Evolutionary conservation across 1,284 basidiomycete genomes (phyloP).

Genomic region (Ustanciosporium gigantosporum): DNA sequence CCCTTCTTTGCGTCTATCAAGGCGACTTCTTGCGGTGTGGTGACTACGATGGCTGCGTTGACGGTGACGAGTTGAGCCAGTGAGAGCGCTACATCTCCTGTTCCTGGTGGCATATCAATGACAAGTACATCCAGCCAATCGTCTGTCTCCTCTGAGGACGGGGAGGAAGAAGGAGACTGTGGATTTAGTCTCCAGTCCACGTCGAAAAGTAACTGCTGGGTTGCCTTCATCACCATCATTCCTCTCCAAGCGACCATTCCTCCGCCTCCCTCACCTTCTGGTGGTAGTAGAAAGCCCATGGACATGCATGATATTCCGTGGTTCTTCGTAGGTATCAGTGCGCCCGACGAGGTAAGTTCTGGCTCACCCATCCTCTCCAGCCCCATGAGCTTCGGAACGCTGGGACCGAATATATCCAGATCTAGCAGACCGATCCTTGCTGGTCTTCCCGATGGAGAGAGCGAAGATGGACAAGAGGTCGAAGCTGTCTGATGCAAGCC

Average conservation of each 20-base stretch:
- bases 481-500: constrained; percentile 64
- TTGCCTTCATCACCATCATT: constrained; percentile 98
- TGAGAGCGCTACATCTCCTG: constrained; percentile 91
- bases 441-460: constrained; percentile 2
- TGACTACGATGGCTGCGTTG: constrained; percentile 66
- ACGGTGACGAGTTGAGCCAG: constrained; percentile 79
- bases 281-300: constrained; percentile 75
- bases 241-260: constrained; percentile 83
- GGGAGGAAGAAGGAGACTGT: constrained; percentile 2
- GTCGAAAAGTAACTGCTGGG: constrained; percentile 93
- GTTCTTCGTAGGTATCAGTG: constrained; percentile 80
- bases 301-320: constrained; percentile 95
- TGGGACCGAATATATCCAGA: constrained; percentile 94
- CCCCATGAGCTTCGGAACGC: constrained; percentile 92
- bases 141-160: constrained; percentile 6
- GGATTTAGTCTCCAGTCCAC: constrained; percentile 76
- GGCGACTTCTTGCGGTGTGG: constrained; percentile 93
- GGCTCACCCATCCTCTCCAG: constrained; percentile 81
- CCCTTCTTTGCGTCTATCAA: constrained; percentile 90
- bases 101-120: constrained; percentile 96
- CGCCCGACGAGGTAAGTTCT: constrained; percentile 69
- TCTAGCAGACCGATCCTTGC: constrained; percentile 81
- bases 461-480: neutral
- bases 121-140: constrained; percentile 76
- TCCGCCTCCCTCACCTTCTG: constrained; percentile 3